Conservation (phyloP, 768 basidiomycete genomes). For the Dioszegia aurantiaca region DNA sequence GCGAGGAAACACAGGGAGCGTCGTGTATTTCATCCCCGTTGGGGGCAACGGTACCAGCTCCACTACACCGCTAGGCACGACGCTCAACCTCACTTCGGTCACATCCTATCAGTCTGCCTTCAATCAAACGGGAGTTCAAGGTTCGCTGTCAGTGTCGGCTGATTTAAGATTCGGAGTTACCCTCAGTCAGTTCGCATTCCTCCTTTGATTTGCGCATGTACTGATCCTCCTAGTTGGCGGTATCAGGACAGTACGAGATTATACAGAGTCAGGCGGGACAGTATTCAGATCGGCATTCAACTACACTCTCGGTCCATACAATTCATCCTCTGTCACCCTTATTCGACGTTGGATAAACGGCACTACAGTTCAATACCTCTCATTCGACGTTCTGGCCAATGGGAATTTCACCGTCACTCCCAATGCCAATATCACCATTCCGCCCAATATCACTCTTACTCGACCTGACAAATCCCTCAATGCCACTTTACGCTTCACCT, state of each 20-base stretch:
- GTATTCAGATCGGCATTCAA: slow-evolving; percentile 55
- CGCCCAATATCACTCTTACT: slow-evolving; percentile 53
- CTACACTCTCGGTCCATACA: slow-evolving; percentile 54
- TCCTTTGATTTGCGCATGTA: background rate
- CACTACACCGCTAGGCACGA: slow-evolving; percentile 22
- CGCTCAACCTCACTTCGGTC: slow-evolving; percentile 42
- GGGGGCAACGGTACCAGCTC: slow-evolving; percentile 15
- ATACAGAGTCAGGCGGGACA: slow-evolving; percentile 52
- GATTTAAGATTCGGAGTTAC: slow-evolving; percentile 56
- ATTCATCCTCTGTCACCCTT: slow-evolving; percentile 52
- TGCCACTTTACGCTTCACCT: slow-evolving; percentile 41
- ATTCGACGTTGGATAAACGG: slow-evolving; percentile 56
- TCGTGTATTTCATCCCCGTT: slow-evolving; percentile 55
- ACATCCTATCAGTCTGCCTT: slow-evolving; percentile 30
- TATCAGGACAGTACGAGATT: slow-evolving; percentile 56
- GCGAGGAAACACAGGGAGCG: slow-evolving; percentile 56
- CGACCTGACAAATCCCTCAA: slow-evolving; percentile 35
- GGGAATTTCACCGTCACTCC: slow-evolving; percentile 53
- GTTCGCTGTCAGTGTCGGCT: slow-evolving; percentile 49
- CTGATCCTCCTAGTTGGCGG: slow-evolving; percentile 48
- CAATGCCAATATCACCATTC: slow-evolving; percentile 48
- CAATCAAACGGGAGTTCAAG: slow-evolving; percentile 55
- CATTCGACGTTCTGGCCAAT: slow-evolving; percentile 49
- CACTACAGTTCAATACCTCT: slow-evolving; percentile 48
- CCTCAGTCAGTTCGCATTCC: slow-evolving; percentile 37